Evolutionary conservation across 1,139 yeast species (phyloP), one percentile per base, ranked within the genome.

Genomic region (Arxiozyma telluris): DNA sequence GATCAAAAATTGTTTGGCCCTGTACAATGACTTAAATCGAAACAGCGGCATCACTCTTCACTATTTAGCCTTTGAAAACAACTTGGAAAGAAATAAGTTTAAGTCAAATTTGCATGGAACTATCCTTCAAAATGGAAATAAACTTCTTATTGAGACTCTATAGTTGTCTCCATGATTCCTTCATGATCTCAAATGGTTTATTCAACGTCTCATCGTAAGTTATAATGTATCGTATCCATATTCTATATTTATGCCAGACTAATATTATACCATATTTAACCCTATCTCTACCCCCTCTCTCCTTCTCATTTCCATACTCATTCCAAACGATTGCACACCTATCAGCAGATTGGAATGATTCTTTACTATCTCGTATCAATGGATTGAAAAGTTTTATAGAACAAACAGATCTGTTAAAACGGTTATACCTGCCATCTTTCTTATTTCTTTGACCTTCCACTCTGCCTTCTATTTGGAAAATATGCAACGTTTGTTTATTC

Each of bases 401-500:
- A 27, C 49, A 47, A 22, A 25, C 18, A 22, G 49, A 44, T 43
- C 34, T 44, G 21, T 48, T 20, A 23, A 54, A 30, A 49, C 56
- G 25, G 18, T 17, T 48, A 49, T 42, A 54, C 51, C 5, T 59
- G 60, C 20, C 60, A 17, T 44, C 25, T 21, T n/a, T 7, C 1
- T 25, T 7, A 9, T 25, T 25, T 27, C 82, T 80, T 57, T 88
- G 78, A 65, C 87, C 55, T n/a, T 53, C 54, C 22, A 44, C 45
- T 8, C 53, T 49, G 15, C 50, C 54, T 15, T 25, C 39, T 43
- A 59, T 54, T 63, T 84, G 86, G 70, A 82, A 93, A 6, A 93
- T 80, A 71, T 93, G 98, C 54, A 93, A 72, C 0, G 98, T 93
- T 61, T 81, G 84, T 67, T 93, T 93, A 70, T 89, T 96, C 17